phyloP scores from a whole-genome alignment of 768 basidiomycete species.

The Sporobolomyces phaffii region DNA sequence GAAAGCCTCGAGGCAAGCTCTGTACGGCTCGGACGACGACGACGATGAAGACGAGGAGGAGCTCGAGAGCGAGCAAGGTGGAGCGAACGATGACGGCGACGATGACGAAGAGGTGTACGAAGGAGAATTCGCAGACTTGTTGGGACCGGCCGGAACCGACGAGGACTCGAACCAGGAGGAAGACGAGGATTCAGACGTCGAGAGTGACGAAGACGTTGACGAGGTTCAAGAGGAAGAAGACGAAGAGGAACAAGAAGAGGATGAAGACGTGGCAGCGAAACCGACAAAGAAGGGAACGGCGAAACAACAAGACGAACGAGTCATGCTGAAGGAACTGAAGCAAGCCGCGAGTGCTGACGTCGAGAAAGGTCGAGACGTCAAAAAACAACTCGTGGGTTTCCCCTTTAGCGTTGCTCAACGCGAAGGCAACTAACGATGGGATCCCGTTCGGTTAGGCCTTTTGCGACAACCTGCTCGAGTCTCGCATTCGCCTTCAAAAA shows the following conservation, averaged over 20 bases:
- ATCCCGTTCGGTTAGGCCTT: conserved; percentile 56
- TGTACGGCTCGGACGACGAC: conserved; percentile 45
- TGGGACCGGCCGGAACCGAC: conserved; percentile 9
- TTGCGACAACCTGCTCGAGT: conserved; percentile 81
- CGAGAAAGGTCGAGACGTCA: conserved; percentile 75
- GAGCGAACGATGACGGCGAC: conserved; percentile 1
- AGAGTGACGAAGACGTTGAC: conserved; percentile 40
- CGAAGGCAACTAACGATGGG: too few species aligned
- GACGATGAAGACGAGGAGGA: conserved; percentile 17
- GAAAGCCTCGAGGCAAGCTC: conserved; percentile 58
- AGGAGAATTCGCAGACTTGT: conserved; percentile 42
- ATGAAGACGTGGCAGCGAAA: conserved; percentile 2
- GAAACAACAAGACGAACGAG: conserved; percentile 34
- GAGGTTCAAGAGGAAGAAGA: conserved; percentile 3
- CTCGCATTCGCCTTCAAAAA: conserved; percentile 89
- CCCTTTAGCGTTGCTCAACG: too few species aligned
- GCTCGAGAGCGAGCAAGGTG: conserved; percentile 25
- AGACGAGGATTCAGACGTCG: conserved; percentile 15
- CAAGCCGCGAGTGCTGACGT: conserved; percentile 40
- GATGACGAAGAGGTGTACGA: conserved; percentile 28
- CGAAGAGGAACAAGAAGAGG: conserved; percentile 36
- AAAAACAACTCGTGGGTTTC: conserved; percentile 69
- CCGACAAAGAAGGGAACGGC: conserved; percentile 2
- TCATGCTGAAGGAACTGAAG: conserved; percentile 34
- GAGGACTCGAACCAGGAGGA: conserved; percentile 9